Evolutionary conservation across 768 basidiomycete genomes (phyloP), one percentile per base, ranked within the genome.

Genomic region (Hygrophoropsis aurantiaca): DNA sequence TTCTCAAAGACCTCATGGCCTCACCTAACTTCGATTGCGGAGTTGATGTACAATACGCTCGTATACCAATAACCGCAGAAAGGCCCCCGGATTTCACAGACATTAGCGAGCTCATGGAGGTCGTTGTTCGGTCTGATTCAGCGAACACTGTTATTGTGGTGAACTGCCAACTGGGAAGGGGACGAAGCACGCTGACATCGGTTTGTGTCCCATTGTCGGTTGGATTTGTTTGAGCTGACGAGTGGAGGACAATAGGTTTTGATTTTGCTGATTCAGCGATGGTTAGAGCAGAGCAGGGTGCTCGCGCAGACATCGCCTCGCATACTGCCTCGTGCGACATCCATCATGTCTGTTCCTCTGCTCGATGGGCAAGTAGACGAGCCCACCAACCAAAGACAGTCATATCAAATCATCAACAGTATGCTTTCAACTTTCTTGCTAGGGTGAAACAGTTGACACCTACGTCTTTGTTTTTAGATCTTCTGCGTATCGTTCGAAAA

Each of bases 31-130:
- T 64, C 0, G 67, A 73, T 18, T 43, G 41, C 24, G 78, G 75
- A n/a, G 68, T 86, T 23, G 80, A 85, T 43, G 74, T 97, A 21
- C 74, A 80, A 47, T 97, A 94, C 65, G 72, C 76, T 45, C 85
- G 97, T 15, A 82, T 98, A 25, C 95, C 97, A 2, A 87, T 98
- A 59, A 99, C 97, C 5, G 85, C 94, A 0, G 94, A 97, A 64
- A 84, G 79, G 30, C 74, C 86, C 9, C 85, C 87, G 0, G 88
- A 91, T 60, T 84, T 82, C 61, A 66, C 80, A 19, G 87, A 90
- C 57, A 70, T 90, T 40, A 82, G 73, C 51, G 85, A 90, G 51
- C 73, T 95, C 20, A 85, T 94, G 49, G 84, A 89, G 16, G 76
- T 94, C 2, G 84, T 89, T 23, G 73, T 92, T 32, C 75, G 84